These are phyloP conservation scores for Nepenthes alata DNA, from an alignment of 179 eudicot genomes.

Conservation along the genomic window DNA sequence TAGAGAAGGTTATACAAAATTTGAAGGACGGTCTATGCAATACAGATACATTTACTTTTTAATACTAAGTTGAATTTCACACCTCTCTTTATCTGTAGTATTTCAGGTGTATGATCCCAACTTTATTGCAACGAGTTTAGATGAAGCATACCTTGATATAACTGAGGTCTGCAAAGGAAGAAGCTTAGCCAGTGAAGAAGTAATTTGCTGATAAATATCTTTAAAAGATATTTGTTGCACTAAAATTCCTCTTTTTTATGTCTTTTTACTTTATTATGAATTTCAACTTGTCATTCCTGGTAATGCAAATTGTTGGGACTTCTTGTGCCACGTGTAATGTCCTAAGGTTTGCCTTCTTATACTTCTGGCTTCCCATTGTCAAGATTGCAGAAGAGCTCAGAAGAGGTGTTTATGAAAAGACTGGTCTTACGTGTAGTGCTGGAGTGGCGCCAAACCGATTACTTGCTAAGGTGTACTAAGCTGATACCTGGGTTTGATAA, in stretches of 20 bases:
- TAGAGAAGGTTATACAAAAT: conserved; percentile 52
- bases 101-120: conserved; percentile 69
- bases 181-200: conserved; percentile 51
- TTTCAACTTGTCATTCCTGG: not conserved
- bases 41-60: not conserved
- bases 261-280: not conserved
- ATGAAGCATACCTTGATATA: conserved; percentile 93
- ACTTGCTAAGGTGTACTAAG: conserved; percentile 71
- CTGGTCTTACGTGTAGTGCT: conserved; percentile 96
- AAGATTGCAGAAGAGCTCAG: conserved; percentile 93
- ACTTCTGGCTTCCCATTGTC: conserved; percentile 7
- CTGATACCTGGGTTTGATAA: not conserved
- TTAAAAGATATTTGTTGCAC: not conserved
- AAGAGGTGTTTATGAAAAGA: conserved; percentile 53
- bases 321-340: not conserved
- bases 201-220: conserved; percentile 21
- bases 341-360: not conserved
- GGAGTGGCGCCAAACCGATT: conserved; percentile 88
- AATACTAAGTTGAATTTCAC: conserved; percentile 6
- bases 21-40: conserved; percentile 1
- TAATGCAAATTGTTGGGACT: not conserved
- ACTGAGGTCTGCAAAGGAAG: conserved; percentile 72
- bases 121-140: conserved; percentile 84
- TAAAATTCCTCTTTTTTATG: not conserved
- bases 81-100: conserved; percentile 29